Evolutionary conservation across 2,329 filamentous ascomycete species (phyloP).

Genomic region (Venturiaceae sp.): DNA sequence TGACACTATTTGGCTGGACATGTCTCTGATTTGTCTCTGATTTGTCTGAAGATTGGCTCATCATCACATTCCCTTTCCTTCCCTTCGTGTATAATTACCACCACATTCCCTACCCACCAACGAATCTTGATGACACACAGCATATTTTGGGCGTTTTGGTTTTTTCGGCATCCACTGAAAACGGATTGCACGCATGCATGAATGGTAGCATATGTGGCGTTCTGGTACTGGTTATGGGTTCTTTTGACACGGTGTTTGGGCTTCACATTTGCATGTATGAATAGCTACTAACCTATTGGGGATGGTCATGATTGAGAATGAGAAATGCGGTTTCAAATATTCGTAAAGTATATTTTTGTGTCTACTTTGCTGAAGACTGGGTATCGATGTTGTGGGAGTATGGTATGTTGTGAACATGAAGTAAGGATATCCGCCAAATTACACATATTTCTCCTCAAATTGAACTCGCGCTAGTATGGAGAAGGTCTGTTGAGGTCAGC

Average conservation of each 20-base stretch:
- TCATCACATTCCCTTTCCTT: neutral
- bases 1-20: neutral
- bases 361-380: neutral
- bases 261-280: neutral
- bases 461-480: no score
- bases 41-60: neutral
- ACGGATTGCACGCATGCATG: neutral
- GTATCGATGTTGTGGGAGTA: neutral
- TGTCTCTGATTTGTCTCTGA: neutral
- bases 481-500: no score
- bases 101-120: neutral
- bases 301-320: neutral
- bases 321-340: no score
- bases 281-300: neutral
- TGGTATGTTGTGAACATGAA: neutral
- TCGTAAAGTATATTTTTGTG: neutral
- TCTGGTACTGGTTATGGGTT: neutral
- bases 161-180: neutral
- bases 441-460: no score
- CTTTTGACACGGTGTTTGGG: neutral
- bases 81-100: neutral
- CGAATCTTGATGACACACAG: neutral
- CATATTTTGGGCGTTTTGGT: slow-evolving; percentile 1
- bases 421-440: no score
- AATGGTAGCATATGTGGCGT: neutral